Percentiles rank a stretch among this genome's conserved stretches.
Evolutionary conservation across 1,284 basidiomycete genomes (phyloP).

Genomic region (Naganishia sp.): DNA sequence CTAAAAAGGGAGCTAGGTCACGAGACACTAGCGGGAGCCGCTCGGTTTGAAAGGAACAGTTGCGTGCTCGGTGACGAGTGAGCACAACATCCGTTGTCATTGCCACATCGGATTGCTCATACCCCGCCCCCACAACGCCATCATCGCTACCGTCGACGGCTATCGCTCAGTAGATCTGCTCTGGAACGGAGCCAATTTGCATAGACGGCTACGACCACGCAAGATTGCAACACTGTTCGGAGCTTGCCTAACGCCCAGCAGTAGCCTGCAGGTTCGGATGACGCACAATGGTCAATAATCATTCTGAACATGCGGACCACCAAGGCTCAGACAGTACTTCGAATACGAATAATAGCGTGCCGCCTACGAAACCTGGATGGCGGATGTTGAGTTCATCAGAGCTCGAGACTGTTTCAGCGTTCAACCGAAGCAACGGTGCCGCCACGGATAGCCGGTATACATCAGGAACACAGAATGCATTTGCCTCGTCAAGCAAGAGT

Average conservation of each 20-base stretch:
- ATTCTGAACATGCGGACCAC: background rate
- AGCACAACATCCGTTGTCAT: conserved; percentile 5
- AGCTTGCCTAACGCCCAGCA: conserved; percentile 1
- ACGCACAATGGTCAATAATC: conserved; percentile 12
- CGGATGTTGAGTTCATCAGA: conserved; percentile 26
- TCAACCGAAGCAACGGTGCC: conserved; percentile 7
- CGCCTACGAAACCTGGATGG: conserved; percentile 20
- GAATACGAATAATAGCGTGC: conserved; percentile 13
- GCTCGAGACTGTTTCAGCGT: background rate
- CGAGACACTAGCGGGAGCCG: too few species aligned
- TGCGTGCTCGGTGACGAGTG: conserved; percentile 6
- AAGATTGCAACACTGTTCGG: conserved; percentile 17
- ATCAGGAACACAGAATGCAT: conserved; percentile 7
- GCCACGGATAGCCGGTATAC: background rate
- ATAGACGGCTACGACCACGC: background rate
- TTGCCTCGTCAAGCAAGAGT: conserved; percentile 16
- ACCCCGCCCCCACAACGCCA: background rate
- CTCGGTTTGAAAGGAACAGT: background rate
- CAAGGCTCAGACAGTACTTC: background rate
- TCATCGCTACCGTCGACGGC: background rate
- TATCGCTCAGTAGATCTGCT: background rate
- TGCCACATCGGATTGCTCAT: conserved; percentile 1
- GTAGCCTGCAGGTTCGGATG: background rate
- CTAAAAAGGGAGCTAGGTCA: too few species aligned
- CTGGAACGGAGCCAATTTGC: background rate